Conservation (phyloP, 495 filamentous ascomycete genomes). For the Penicillium bovifimosum region DNA sequence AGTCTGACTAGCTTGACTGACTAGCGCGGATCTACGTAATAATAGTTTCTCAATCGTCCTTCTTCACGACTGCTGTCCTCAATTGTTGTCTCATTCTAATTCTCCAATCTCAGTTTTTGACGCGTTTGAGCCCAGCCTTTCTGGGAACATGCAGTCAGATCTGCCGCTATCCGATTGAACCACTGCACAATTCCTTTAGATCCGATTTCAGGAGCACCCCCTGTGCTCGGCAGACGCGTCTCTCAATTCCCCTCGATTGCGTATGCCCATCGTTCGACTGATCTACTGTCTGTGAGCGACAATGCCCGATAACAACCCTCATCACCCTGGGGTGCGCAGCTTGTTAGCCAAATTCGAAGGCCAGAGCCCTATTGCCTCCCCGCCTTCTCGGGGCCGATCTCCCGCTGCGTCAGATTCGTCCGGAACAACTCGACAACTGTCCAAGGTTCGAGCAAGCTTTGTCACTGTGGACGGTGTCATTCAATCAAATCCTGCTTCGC, state of each 20-base stretch:
- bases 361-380: constrained; percentile 46
- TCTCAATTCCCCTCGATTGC: constrained; percentile 13
- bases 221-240: constrained; percentile 16
- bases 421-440: constrained; percentile 54
- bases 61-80: constrained; percentile 14
- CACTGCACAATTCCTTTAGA: background rate
- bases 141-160: constrained; percentile 10
- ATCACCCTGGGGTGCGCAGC: constrained; percentile 56
- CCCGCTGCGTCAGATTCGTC: constrained; percentile 49
- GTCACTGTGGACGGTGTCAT: constrained; percentile 61
- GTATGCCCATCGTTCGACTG: constrained; percentile 17
- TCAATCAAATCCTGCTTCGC: constrained; percentile 30
- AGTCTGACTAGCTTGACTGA: too few relatives aligned
- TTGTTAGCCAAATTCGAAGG: constrained; percentile 86
- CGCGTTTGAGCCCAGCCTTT: constrained; percentile 1
- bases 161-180: constrained; percentile 6
- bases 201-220: constrained; percentile 5
- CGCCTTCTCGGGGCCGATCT: constrained; percentile 70
- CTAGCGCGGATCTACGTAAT: constrained; percentile 20
- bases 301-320: constrained; percentile 47
- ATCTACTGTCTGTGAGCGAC: constrained; percentile 6
- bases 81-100: constrained; percentile 6
- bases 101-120: constrained; percentile 10
- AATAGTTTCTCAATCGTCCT: constrained; percentile 20
- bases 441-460: constrained; percentile 79